phyloP scores from a whole-genome alignment of 208 protist species.

The Leishmania lainsoni region DNA sequence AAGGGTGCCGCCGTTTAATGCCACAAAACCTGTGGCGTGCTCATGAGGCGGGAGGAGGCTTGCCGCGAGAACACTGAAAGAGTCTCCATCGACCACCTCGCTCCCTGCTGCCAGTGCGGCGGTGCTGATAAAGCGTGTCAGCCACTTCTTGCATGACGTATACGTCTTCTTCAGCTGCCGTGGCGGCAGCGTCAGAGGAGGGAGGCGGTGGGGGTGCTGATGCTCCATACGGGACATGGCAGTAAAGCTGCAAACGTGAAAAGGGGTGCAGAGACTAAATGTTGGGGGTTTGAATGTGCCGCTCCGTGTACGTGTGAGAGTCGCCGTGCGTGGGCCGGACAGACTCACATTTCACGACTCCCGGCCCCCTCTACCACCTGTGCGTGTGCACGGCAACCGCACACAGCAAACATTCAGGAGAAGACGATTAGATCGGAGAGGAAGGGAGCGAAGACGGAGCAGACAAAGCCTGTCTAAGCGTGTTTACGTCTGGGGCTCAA shows the following conservation, averaged over 20 bases:
- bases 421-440: not conserved
- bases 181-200: constrained; percentile 12
- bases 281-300: too few relatives aligned
- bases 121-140: constrained; percentile 22
- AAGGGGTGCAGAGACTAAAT: too few relatives aligned
- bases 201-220: not conserved
- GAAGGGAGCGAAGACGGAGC: not conserved
- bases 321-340: not conserved
- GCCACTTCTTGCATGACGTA: constrained; percentile 25
- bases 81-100: not conserved
- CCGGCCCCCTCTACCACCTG: not conserved
- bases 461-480: not conserved
- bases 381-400: not conserved
- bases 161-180: constrained; percentile 27
- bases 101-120: not conserved
- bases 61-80: not conserved
- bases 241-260: not conserved
- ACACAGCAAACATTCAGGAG: not conserved
- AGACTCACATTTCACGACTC: not conserved
- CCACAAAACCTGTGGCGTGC: constrained; percentile 45
- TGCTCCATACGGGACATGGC: not conserved
- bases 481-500: not conserved
- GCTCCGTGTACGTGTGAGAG: not conserved
- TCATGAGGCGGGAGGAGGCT: not conserved
- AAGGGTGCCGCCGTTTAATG: constrained; percentile 62